Evolutionary conservation across 306 rosid species (phyloP).

Genomic region (Vicia sativa): DNA sequence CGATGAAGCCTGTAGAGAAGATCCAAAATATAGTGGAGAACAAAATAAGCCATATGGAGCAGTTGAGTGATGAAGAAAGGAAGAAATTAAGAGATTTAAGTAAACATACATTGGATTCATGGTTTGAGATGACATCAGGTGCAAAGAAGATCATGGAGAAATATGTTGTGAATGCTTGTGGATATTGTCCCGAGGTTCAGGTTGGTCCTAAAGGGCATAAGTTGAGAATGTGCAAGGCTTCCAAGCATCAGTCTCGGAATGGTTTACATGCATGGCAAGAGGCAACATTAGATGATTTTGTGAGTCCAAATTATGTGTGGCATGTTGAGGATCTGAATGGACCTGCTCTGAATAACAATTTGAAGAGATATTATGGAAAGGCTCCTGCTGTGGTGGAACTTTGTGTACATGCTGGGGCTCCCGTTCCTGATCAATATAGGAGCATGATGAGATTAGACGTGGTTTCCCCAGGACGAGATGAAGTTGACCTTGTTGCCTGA

Average conservation of each 20-base stretch:
- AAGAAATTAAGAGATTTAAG: slow-evolving; percentile 46
- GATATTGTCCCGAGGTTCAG: slow-evolving; percentile 84
- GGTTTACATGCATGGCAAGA: slow-evolving; percentile 97
- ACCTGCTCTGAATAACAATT: slow-evolving; percentile 66
- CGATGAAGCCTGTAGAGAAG: slow-evolving; percentile 36
- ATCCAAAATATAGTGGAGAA: slow-evolving; percentile 35
- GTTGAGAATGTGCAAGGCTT: slow-evolving; percentile 82
- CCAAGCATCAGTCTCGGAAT: slow-evolving; percentile 86
- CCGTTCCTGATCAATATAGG: slow-evolving; percentile 60
- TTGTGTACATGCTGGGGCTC: slow-evolving; percentile 82
- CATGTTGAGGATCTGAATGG: slow-evolving; percentile 64
- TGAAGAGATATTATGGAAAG: slow-evolving; percentile 87
- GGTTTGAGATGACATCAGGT: slow-evolving; percentile 78
- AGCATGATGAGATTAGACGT: slow-evolving; percentile 95
- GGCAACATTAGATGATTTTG: slow-evolving; percentile 69
- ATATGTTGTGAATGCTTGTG: slow-evolving; percentile 72
- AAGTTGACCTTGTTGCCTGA: slow-evolving; percentile 76
- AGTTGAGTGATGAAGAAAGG: slow-evolving; percentile 39
- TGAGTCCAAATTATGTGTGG: slow-evolving; percentile 83
- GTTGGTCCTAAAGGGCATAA: slow-evolving; percentile 92
- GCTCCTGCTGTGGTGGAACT: slow-evolving; percentile 91
- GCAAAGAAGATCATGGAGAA: slow-evolving; percentile 75
- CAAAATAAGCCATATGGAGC: slow-evolving; percentile 36
- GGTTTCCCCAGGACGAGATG: slow-evolving; percentile 75
- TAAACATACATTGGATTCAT: slow-evolving; percentile 55